Conservation (phyloP, 345 rosid genomes). For the Populus davidiana region DNA sequence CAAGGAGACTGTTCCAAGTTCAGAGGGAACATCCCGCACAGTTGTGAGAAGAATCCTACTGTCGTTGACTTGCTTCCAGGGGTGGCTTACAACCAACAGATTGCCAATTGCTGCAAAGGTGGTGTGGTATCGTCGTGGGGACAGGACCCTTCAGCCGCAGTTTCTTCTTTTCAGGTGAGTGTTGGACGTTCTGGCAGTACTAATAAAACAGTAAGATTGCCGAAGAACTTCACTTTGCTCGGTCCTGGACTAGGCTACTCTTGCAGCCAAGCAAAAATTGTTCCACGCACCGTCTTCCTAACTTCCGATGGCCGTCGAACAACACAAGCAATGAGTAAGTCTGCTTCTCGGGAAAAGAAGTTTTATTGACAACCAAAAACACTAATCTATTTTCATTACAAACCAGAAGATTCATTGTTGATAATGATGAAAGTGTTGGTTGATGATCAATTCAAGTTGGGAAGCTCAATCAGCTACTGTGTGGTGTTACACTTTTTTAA, state of each 20-base stretch:
- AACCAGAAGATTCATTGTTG: too few relatives aligned
- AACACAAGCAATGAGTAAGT: conserved; percentile 67
- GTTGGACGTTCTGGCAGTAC: conserved; percentile 67
- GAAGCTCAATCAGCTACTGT: background rate
- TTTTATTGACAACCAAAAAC: too few relatives aligned
- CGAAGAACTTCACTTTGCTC: conserved; percentile 54
- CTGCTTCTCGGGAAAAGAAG: background rate
- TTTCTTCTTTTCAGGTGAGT: conserved; percentile 60
- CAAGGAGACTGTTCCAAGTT: conserved; percentile 81
- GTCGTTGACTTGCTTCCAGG: conserved; percentile 70
- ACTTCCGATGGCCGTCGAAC: conserved; percentile 51
- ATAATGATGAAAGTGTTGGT: too few relatives aligned
- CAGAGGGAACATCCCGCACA: conserved; percentile 62
- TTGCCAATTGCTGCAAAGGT: conserved; percentile 63
- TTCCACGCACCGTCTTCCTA: conserved; percentile 50
- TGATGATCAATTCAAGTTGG: too few relatives aligned
- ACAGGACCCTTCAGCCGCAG: conserved; percentile 54
- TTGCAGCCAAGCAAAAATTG: conserved; percentile 59
- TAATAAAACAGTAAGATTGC: conserved; percentile 60
- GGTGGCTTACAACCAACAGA: conserved; percentile 62
- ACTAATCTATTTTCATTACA: too few relatives aligned
- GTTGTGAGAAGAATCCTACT: conserved; percentile 46
- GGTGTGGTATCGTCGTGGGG: conserved; percentile 64
- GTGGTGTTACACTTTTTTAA: too few relatives aligned
- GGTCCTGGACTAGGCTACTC: conserved; percentile 72